A percentile compares a stretch with the other conserved stretches of the same genome.
Evolutionary conservation across 75 land plant species (phyloP).

Genomic region (Cupressus sempervirens): DNA sequence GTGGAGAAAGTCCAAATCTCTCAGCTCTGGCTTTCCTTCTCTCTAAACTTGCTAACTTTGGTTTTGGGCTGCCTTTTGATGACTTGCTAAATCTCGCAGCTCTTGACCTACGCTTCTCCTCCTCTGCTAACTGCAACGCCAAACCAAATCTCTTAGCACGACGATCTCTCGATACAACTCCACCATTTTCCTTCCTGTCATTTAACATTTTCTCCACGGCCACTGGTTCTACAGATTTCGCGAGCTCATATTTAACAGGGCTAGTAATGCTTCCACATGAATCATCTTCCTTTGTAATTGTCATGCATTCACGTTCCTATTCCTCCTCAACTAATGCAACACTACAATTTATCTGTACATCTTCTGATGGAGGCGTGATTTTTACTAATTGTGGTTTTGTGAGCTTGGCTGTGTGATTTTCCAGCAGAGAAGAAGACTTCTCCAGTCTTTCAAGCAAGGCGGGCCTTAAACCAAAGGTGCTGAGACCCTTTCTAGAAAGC

Average conservation of each 20-base stretch:
- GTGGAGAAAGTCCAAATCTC: no score
- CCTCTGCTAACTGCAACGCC: slow-evolving; percentile 59
- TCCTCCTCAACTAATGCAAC: not conserved
- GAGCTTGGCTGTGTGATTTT: not conserved
- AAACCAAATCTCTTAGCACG: slow-evolving; percentile 91
- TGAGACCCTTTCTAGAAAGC: slow-evolving; percentile 15
- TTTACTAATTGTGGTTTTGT: not conserved
- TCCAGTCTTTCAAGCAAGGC: slow-evolving; percentile 18
- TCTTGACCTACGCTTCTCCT: slow-evolving; percentile 72
- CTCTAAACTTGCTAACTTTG: no score
- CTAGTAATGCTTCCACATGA: not conserved
- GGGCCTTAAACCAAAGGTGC: slow-evolving; percentile 16
- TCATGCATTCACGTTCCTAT: not conserved
- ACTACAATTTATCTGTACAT: not conserved
- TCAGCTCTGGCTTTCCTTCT: no score
- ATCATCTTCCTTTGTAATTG: not conserved
- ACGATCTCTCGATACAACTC: slow-evolving; percentile 24
- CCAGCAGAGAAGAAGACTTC: not conserved
- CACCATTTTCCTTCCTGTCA: not conserved
- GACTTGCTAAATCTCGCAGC: slow-evolving; percentile 95
- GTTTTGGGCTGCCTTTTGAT: no score
- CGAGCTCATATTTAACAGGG: not conserved
- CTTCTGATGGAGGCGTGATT: not conserved
- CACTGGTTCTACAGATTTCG: not conserved
- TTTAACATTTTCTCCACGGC: not conserved